Percentiles rank a stretch among this genome's conserved stretches.
phyloP scores from a whole-genome alignment of 352 stramenopile genomes.

The Phytopythium sindhum region DNA sequence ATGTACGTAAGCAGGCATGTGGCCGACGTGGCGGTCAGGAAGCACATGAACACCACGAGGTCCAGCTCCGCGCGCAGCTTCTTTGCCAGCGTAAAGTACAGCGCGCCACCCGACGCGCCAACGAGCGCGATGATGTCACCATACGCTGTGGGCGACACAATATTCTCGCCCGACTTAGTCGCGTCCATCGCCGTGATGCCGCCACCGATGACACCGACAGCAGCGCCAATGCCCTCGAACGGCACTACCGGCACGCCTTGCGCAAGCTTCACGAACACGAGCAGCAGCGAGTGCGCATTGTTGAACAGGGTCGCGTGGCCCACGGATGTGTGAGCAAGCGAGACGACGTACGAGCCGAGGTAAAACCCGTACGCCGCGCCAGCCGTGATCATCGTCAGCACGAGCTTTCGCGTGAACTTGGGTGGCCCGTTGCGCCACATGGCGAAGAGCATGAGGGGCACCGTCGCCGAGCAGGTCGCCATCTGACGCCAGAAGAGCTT shows the following conservation, averaged over 20 bases:
- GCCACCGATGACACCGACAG: constrained; percentile 67
- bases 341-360: constrained; percentile 65
- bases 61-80: constrained; percentile 71
- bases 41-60: constrained; percentile 65
- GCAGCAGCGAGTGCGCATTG: constrained; percentile 76
- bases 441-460: constrained; percentile 41
- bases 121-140: constrained; percentile 70
- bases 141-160: constrained; percentile 43
- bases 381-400: constrained; percentile 40
- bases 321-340: constrained; percentile 69
- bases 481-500: constrained; percentile 87
- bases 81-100: constrained; percentile 81
- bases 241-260: constrained; percentile 51
- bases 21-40: constrained; percentile 51
- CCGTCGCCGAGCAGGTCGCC: constrained; percentile 55
- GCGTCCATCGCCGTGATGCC: constrained; percentile 67
- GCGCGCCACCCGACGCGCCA: constrained; percentile 59
- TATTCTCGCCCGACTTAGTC: constrained; percentile 25
- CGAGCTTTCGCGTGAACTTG: constrained; percentile 25
- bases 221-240: constrained; percentile 62
- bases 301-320: constrained; percentile 83
- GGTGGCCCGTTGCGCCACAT: constrained; percentile 32
- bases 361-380: constrained; percentile 71
- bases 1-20: constrained; percentile 62
- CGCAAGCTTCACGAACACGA: constrained; percentile 72